Percentiles rank a stretch among this genome's conserved stretches.
Conservation (phyloP, 257 asterid species). For the Nicotiana undulata region DNA sequence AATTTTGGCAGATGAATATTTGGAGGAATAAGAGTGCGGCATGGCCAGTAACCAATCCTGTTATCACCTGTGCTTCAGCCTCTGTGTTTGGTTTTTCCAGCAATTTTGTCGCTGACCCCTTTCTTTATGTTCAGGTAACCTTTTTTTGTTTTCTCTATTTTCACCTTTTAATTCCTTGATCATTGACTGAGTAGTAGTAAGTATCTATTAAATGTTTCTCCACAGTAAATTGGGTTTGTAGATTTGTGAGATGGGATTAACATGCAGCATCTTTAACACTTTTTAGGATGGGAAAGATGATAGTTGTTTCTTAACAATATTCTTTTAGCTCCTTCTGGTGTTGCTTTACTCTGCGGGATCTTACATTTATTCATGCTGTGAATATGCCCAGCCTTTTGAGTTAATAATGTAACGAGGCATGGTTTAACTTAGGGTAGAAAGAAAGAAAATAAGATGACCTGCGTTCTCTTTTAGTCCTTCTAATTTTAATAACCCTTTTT, state of each 20-base stretch:
- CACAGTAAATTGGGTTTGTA: background rate
- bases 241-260: background rate
- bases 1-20: slow-evolving; percentile 41
- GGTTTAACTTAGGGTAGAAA: background rate
- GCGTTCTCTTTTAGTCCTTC: too few species aligned
- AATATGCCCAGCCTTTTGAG: background rate
- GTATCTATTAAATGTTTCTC: background rate
- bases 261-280: background rate
- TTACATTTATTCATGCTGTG: background rate
- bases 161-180: background rate
- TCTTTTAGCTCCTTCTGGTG: slow-evolving; percentile 12
- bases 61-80: slow-evolving; percentile 60
- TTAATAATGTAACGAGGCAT: background rate
- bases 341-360: background rate
- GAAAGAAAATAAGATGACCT: background rate
- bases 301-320: slow-evolving; percentile 5
- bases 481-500: too few species aligned
- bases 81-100: slow-evolving; percentile 60
- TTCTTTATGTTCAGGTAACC: slow-evolving; percentile 45
- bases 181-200: background rate
- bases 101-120: slow-evolving; percentile 73
- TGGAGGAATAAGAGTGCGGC: slow-evolving; percentile 58
- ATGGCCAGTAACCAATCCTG: slow-evolving; percentile 72
- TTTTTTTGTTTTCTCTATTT: background rate
- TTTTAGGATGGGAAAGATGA: slow-evolving; percentile 7